Evolutionary conservation across 2,329 filamentous ascomycete species (phyloP), one percentile per base, ranked within the genome.

Genomic region (Chaetomiaceae sp.): DNA sequence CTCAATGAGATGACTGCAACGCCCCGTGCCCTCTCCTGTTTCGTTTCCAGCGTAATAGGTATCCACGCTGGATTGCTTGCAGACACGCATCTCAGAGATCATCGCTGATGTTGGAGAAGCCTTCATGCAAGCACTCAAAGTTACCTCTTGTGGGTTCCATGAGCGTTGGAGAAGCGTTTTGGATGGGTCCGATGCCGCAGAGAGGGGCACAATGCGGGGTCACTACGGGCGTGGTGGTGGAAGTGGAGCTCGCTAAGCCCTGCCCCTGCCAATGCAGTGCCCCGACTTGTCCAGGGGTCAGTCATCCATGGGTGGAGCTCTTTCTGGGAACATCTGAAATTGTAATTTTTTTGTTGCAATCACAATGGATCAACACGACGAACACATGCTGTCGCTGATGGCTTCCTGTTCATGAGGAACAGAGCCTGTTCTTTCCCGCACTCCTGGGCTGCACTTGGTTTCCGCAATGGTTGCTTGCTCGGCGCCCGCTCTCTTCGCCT

Each of bases 351-450:
- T 55, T 31, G 49, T 42, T 43, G 45, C 53, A 42, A 53, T 38
- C 29, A 27, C 53, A 40, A 7, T 3, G 27, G n/a, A 3, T 12
- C 9, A 51, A 37, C 20, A 27, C 11, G 14, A 22, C 12, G 33
- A 15, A 23, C 19, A 36, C 36, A 47, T 47, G 33, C 39, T 25
- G 44, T 29, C 20, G 40, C 50, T 59, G 43, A 27, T 19, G 15
- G 29, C 19, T 58, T 54, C 56, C 55, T 52, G 11, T 39, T 38
- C 14, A 48, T 47, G 49, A 47, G 51, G 12, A 47, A 27, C 50
- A 29, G 45, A 51, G 50, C 50, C 49, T 57, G 61, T 59, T 60
- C 59, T 61, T 61, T 57, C 61, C 57, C 31, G 33, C 34, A 20
- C 38, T 33, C 15, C 17, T 17, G 29, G 34, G 27, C 37, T 54